Conservation (phyloP, 2,329 filamentous ascomycete genomes). For the Aspergillus chevalieri region DNA sequence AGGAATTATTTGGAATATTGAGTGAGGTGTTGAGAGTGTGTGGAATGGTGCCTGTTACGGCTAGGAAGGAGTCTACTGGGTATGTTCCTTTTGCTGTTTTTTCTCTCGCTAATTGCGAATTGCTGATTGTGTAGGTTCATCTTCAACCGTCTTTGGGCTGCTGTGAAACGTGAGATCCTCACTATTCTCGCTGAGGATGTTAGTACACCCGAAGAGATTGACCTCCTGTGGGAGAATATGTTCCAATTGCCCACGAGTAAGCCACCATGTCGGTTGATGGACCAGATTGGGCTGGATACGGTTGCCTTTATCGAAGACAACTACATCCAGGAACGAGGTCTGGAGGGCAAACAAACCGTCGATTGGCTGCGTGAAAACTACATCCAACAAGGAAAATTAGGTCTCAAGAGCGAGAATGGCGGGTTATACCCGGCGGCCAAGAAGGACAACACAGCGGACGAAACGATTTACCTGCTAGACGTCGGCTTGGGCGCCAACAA, state of each 20-base stretch:
- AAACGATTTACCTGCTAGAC: conserved; percentile 14
- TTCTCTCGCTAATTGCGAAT: not conserved
- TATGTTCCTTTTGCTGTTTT: conserved; percentile 4
- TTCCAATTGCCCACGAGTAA: conserved; percentile 26
- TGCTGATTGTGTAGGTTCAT: conserved; percentile 35
- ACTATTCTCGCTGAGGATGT: conserved; percentile 47
- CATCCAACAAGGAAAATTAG: conserved; percentile 43
- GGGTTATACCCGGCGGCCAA: conserved; percentile 32
- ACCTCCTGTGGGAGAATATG: conserved; percentile 34
- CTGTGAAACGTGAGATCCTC: conserved; percentile 49
- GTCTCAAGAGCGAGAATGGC: conserved; percentile 29
- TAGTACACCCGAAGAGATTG: conserved; percentile 43
- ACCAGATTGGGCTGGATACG: conserved; percentile 49
- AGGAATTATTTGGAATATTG: conserved; percentile 40
- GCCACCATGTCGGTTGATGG: conserved; percentile 38
- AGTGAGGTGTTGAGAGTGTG: conserved; percentile 32
- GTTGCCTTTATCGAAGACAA: conserved; percentile 50
- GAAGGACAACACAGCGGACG: conserved; percentile 7
- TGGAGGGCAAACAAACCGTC: conserved; percentile 33
- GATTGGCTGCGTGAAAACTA: conserved; percentile 44
- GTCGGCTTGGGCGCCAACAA: conserved; percentile 18
- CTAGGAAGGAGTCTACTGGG: conserved; percentile 44
- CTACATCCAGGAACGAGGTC: conserved; percentile 45
- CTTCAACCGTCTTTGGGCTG: conserved; percentile 53
- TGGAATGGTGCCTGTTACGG: conserved; percentile 40